Base-by-base conservation (phyloP, 2,329 filamentous ascomycete genomes). In the Talaromyces sp. region DNA sequence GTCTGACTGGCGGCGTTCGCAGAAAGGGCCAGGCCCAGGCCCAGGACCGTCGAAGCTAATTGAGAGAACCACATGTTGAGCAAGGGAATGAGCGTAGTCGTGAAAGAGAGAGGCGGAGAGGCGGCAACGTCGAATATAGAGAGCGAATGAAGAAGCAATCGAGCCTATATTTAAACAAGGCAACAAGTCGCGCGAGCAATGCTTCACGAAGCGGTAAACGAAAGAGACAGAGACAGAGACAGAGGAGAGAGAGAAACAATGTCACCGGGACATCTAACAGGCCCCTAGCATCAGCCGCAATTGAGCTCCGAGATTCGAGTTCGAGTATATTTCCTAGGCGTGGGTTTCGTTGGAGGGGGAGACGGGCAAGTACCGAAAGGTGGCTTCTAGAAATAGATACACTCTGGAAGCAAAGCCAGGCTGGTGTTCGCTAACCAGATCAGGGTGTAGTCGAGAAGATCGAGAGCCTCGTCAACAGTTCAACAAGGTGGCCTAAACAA, bases 11-110 rank as follows among this genome's bases (percentile, higher is more conserved):
- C 59, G 17, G 51, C 60, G 14, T 26, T 38, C 19, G 27, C 43
- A 17, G 60, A 67, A 24, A 68, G 67, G 50, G 70, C 64, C 14
- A 71, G 61, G n/a, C 68, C 67, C 14, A 71, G 61, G n/a, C 68
- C 67, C 54, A 77, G 63, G 57, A 72, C 71, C 24, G 71, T 67
- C 51, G 56, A 43, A 26, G 59, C 56, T n/a, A 54, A 55, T 55
- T 58, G 59, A 24, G 56, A 46, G 41, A 61, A 61, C 55, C 59
- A 57, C 59, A 61, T 61, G 24, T 17, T 58, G 51, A 26, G 17
- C 26, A 27, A 17, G 43, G 17, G 21, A 59, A 43, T 29, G 58
- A 56, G 55, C 26, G 24, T 35, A 4, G n/a, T 50, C 7, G 17
- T 32, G n/a, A 26, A 21, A 26, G 19, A 26, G 19, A 19, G 26